A percentile compares a stretch with the other conserved stretches of the same genome.
These are phyloP conservation scores for Yamadazyma akitaensis DNA, from an alignment of 805 yeast species.

Conservation along the genomic window DNA sequence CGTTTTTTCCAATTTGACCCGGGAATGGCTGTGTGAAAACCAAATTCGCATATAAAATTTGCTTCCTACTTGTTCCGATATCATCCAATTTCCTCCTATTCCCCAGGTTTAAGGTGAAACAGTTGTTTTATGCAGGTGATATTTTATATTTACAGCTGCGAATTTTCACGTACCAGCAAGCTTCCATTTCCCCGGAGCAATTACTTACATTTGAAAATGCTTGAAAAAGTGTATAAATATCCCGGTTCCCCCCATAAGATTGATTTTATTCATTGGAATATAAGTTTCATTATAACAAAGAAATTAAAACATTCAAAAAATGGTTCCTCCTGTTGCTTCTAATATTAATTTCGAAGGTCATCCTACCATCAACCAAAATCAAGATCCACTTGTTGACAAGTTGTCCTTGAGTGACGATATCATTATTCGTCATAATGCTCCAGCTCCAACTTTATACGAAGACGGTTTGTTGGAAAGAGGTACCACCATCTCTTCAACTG, in stretches of 20 bases:
- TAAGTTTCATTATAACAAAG: not conserved
- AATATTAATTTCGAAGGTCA: slow-evolving; percentile 39
- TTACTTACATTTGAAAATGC: not conserved
- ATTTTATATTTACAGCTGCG: not conserved
- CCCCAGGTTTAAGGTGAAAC: slow-evolving; percentile 7
- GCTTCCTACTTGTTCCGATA: slow-evolving; percentile 2
- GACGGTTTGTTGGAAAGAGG: slow-evolving; percentile 90
- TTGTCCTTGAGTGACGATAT: slow-evolving; percentile 57
- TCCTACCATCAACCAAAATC: slow-evolving; percentile 36
- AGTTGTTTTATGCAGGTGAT: not conserved
- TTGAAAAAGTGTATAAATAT: slow-evolving; percentile 12
- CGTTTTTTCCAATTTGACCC: slow-evolving; percentile 2
- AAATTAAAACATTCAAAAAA: slow-evolving; percentile 11
- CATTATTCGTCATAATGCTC: slow-evolving; percentile 81
- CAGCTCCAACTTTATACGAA: slow-evolving; percentile 89
- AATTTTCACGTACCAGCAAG: not conserved
- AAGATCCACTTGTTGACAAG: slow-evolving; percentile 41
- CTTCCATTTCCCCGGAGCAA: slow-evolving; percentile 14
- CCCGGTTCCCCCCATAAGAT: slow-evolving; percentile 2
- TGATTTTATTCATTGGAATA: not conserved
- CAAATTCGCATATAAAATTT: not conserved
- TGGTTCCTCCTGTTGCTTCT: slow-evolving; percentile 47
- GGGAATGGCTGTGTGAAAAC: not conserved
- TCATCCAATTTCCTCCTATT: slow-evolving; percentile 8
- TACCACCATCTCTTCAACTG: slow-evolving; percentile 86